Conservation (phyloP, 2,329 filamentous ascomycete species). For the Cladosporium cucumerinum region DNA sequence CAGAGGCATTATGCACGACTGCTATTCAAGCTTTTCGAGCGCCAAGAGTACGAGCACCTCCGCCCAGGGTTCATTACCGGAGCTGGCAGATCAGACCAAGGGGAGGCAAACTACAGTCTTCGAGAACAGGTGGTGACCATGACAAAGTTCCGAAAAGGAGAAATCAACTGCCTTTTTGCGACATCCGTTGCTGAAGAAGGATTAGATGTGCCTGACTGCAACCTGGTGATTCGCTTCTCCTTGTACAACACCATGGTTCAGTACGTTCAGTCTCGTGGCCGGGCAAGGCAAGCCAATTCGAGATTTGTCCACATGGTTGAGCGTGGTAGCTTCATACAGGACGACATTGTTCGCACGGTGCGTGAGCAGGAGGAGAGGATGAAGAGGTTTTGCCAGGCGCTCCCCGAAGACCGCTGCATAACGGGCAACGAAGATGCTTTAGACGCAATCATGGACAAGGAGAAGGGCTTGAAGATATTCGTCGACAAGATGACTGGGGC, state of each 20-base stretch:
- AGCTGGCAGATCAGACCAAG: constrained; percentile 38
- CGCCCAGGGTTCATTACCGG: constrained; percentile 64
- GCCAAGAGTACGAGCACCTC: constrained; percentile 57
- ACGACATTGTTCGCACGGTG: constrained; percentile 56
- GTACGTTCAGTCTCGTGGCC: constrained; percentile 88
- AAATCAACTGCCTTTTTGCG: constrained; percentile 60
- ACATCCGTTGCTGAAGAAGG: constrained; percentile 66
- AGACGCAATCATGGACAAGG: constrained; percentile 54
- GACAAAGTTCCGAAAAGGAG: constrained; percentile 58
- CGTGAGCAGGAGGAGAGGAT: constrained; percentile 59
- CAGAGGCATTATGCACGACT: constrained; percentile 73
- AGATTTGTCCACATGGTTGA: constrained; percentile 85
- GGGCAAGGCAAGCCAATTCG: constrained; percentile 74
- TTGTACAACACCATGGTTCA: constrained; percentile 87
- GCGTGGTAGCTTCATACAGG: constrained; percentile 60
- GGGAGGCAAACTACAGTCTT: constrained; percentile 63
- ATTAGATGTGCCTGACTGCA: constrained; percentile 64
- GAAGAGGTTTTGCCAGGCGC: constrained; percentile 68
- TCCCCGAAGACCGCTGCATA: constrained; percentile 73
- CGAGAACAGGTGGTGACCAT: constrained; percentile 72
- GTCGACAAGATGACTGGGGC: constrained; percentile 67
- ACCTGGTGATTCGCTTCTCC: constrained; percentile 73
- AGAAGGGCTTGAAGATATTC: constrained; percentile 43
- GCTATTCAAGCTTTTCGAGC: constrained; percentile 63
- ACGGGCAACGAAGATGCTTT: constrained; percentile 57